phyloP scores from a whole-genome alignment of 2,329 filamentous ascomycete genomes.

The Aspergillus ochraceus region DNA sequence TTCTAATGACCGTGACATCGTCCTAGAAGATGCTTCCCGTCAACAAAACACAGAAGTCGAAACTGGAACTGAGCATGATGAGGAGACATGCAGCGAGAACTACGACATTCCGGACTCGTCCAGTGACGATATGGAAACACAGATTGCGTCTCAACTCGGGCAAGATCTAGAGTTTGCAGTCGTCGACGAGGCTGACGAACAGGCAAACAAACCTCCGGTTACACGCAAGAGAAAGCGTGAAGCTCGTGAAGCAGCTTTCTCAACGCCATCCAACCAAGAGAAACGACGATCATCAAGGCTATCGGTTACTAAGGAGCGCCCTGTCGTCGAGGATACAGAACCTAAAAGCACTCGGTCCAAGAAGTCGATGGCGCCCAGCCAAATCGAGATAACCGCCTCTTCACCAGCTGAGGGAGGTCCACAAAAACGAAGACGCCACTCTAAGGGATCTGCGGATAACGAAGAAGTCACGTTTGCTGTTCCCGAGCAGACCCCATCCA shows the following conservation, averaged over 20 bases:
- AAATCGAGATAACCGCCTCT: constrained; percentile 8
- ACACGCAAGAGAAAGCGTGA: constrained; percentile 39
- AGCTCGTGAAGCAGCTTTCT: constrained; percentile 14
- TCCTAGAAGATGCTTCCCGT: background rate
- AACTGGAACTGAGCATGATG: background rate
- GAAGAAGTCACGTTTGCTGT: background rate
- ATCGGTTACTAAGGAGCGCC: constrained; percentile 15
- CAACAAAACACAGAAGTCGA: background rate
- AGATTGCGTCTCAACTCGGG: constrained; percentile 47
- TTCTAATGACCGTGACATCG: background rate
- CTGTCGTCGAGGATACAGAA: constrained; percentile 3
- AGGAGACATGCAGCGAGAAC: constrained; percentile 14
- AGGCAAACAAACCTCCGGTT: constrained; percentile 13
- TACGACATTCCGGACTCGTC: constrained; percentile 32
- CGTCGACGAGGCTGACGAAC: constrained; percentile 19
- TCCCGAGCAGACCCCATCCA: background rate
- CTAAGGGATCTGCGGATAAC: background rate
- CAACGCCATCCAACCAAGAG: constrained; percentile 18
- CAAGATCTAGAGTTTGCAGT: constrained; percentile 44
- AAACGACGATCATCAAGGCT: constrained; percentile 33
- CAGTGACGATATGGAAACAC: constrained; percentile 44
- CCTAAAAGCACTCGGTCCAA: constrained; percentile 15
- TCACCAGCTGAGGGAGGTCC: constrained; percentile 22
- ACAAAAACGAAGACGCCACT: constrained; percentile 22
- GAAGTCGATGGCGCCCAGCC: constrained; percentile 6